Base-by-base conservation (phyloP, 2,329 filamentous ascomycete species). In the Colletotrichum eleusines region DNA sequence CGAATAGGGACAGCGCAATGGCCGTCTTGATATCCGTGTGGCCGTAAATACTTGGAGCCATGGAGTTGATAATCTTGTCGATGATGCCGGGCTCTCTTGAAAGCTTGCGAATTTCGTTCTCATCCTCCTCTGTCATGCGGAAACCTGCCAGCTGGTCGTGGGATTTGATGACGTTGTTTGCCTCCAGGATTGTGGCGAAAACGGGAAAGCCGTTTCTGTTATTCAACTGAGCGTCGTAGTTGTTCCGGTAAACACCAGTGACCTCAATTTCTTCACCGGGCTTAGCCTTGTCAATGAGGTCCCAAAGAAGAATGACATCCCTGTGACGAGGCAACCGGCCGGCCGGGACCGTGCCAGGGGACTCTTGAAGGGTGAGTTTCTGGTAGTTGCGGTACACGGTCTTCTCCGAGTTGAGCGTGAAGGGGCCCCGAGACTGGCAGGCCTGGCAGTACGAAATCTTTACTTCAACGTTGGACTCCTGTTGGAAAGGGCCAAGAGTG, bases 381-480 rank as follows among this genome's bases (percentile, higher is more conserved):
- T 99, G 96, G 82, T 98, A 99, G 81, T 99, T 99, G 73, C 96
- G 92, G 83, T 99, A 99, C 20, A 99, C 93, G 0, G 96, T 99
- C 86, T 97, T 97, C 80, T 98, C 96, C 5, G 94, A 96, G 83
- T 98, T 98, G 74, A 99, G 85, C 0, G 92, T 97, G 78, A 99
- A 99, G 0, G 96, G 97, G 0, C 96, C 96, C 50, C 94, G 91
- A 48, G 94, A 97, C 82, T 98, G 95, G 82, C 96, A 99, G 79
- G 93, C 96, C 79, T 98, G 95, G 80, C 96, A 99, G 85, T 93
- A 99, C 0, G 93, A 94, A 76, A 99, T 94, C 83, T 95, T 97
- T 78, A 99, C 95, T 81, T 99, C 96, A 53, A 95, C 91, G 73
- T 96, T 97, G 51, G 95, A 96, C 83, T 99, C 96, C 78, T 99